These are phyloP conservation scores for Suillus weaverae DNA, from an alignment of 768 basidiomycete species.

Conservation along the genomic window DNA sequence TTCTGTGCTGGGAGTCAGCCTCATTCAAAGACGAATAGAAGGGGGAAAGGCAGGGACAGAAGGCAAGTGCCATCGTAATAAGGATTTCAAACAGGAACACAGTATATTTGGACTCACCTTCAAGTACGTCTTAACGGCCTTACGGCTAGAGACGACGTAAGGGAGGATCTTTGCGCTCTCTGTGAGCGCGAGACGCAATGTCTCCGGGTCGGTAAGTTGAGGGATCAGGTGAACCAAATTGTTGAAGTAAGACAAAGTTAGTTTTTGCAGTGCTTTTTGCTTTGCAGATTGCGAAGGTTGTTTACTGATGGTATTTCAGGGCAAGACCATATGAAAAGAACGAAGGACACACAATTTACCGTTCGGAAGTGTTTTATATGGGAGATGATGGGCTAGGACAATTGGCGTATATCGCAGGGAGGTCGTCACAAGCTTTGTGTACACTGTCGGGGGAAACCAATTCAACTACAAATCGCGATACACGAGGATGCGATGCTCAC, in stretches of 20 bases:
- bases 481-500: conserved; percentile 38
- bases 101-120: conserved; percentile 54
- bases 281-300: conserved; percentile 78
- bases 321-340: not conserved
- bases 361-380: conserved; percentile 76
- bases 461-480: not conserved
- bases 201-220: conserved; percentile 68
- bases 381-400: conserved; percentile 82
- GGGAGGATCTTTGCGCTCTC: conserved; percentile 91
- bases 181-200: conserved; percentile 66
- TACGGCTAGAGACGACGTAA: conserved; percentile 81
- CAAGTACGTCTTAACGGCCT: conserved; percentile 81
- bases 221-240: conserved; percentile 79
- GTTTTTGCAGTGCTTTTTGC: conserved; percentile 80
- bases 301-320: conserved; percentile 55
- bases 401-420: conserved; percentile 89
- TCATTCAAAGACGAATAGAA: not conserved
- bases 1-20: conserved; percentile 43
- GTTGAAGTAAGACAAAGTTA: conserved; percentile 87
- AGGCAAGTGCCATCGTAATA: not conserved
- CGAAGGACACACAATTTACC: conserved; percentile 76
- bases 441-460: conserved; percentile 53
- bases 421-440: conserved; percentile 88
- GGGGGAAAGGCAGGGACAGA: conserved; percentile 9
- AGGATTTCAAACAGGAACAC: not conserved